A percentile compares a stretch with the other conserved stretches of the same genome.
These are phyloP conservation scores for Torulaspora gathmanii DNA, from an alignment of 805 yeast species.

Conservation along the genomic window DNA sequence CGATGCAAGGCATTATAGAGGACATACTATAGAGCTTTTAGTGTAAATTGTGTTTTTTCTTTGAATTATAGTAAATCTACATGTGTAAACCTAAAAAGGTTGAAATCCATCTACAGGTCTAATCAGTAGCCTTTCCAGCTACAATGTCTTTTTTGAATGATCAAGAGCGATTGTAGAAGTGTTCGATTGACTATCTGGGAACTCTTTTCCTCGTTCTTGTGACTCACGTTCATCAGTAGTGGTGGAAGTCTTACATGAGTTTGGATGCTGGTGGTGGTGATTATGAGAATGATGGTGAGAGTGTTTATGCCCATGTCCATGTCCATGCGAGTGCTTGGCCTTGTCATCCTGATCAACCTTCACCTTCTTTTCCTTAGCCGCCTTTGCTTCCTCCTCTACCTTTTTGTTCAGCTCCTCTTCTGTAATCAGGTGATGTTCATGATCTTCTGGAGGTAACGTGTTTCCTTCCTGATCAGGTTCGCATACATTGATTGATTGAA, in stretches of 20 bases:
- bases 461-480: constrained; percentile 24
- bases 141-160: not conserved
- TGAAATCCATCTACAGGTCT: too few species aligned
- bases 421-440: constrained; percentile 63
- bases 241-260: not conserved
- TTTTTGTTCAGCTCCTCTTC: constrained; percentile 50
- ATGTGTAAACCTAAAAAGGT: too few species aligned
- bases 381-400: constrained; percentile 30
- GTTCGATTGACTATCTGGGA: not conserved
- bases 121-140: not conserved
- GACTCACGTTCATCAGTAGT: not conserved
- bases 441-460: constrained; percentile 38
- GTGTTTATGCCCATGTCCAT: constrained; percentile 7
- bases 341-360: not conserved
- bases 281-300: constrained; percentile 3
- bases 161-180: not conserved
- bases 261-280: constrained; percentile 6
- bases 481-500: constrained; percentile 54
- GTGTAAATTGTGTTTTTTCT: not conserved
- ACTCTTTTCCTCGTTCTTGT: not conserved
- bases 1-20: not conserved
- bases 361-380: constrained; percentile 14
- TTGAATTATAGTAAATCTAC: not conserved
- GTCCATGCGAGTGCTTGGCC: not conserved
- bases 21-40: not conserved